phyloP scores from a whole-genome alignment of 257 asterid species.

The Linderniella brevidens region DNA sequence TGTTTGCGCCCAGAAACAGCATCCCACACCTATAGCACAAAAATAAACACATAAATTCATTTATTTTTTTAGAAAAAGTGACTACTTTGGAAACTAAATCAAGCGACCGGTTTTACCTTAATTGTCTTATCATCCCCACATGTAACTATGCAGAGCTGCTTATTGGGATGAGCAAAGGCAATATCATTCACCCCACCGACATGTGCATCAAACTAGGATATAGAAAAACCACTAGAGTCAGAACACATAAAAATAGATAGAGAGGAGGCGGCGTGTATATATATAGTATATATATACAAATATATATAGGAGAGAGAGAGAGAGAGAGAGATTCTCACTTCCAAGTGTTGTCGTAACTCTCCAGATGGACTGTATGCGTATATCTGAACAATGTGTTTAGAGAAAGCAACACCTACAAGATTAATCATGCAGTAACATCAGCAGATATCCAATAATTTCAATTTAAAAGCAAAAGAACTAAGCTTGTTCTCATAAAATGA shows the following conservation, averaged over 20 bases:
- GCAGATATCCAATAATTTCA: background rate
- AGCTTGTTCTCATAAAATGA: background rate
- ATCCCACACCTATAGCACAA: slow-evolving; percentile 69
- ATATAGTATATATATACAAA: no score
- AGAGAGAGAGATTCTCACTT: slow-evolving; percentile 27
- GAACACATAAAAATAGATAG: no score
- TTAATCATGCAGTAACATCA: background rate
- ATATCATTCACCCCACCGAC: slow-evolving; percentile 83
- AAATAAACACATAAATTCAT: background rate
- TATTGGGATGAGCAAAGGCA: slow-evolving; percentile 86
- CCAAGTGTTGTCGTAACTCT: slow-evolving; percentile 59
- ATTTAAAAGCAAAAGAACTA: background rate
- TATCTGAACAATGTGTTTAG: slow-evolving; percentile 87
- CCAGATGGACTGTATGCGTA: slow-evolving; percentile 71
- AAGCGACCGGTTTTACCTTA: slow-evolving; percentile 27
- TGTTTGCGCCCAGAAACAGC: slow-evolving; percentile 60
- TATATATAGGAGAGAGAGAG: slow-evolving; percentile 1
- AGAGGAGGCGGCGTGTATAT: no score
- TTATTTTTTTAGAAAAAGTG: background rate
- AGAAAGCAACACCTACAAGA: slow-evolving; percentile 71
- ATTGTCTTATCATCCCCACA: slow-evolving; percentile 93
- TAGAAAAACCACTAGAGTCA: slow-evolving; percentile 6
- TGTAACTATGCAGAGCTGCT: slow-evolving; percentile 80
- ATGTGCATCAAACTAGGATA: slow-evolving; percentile 77
- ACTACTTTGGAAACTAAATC: background rate